These are phyloP conservation scores for Phytophthora multivora DNA, from an alignment of 352 stramenopile genomes.

Conservation along the genomic window DNA sequence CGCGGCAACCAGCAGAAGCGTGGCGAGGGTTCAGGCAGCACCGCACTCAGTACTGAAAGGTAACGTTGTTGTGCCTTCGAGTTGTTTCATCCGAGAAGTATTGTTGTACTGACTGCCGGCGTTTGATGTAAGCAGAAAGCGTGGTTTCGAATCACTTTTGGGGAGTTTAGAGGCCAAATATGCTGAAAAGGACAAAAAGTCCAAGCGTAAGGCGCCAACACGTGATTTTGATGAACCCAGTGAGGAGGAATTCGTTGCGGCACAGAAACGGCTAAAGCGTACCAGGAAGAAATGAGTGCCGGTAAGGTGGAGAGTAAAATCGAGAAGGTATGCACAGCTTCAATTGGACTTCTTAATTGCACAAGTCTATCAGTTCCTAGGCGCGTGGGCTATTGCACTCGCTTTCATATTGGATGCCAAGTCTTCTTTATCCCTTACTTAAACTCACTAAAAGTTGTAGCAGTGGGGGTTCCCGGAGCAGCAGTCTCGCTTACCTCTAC, in stretches of 20 bases:
- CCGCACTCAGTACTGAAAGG: slow-evolving; percentile 48
- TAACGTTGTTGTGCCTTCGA: slow-evolving; percentile 16
- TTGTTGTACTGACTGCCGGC: slow-evolving; percentile 4
- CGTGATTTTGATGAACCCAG: slow-evolving; percentile 36
- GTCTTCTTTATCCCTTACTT: slow-evolving; percentile 23
- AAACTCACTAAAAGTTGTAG: slow-evolving; percentile 29
- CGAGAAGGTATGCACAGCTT: slow-evolving; percentile 5
- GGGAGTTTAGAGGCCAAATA: slow-evolving; percentile 71
- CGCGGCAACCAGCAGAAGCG: slow-evolving; percentile 53
- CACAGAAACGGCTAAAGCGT: slow-evolving; percentile 55
- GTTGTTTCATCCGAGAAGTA: background rate
- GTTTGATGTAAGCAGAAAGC: slow-evolving; percentile 43
- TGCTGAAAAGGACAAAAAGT: slow-evolving; percentile 49
- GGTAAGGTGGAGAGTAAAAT: background rate
- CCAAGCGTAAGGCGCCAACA: slow-evolving; percentile 35
- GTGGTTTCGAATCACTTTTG: slow-evolving; percentile 63
- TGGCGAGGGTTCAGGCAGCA: slow-evolving; percentile 31
- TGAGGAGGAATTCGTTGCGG: slow-evolving; percentile 69
- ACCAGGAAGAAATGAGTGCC: slow-evolving; percentile 48
- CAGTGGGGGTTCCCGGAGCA: slow-evolving; percentile 25
- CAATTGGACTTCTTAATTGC: slow-evolving; percentile 18
- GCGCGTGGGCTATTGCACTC: no score
- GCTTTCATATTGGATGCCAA: background rate
- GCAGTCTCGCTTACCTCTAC: slow-evolving; percentile 33
- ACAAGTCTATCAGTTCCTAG: background rate